These are phyloP conservation scores for Fusarium mangiferae DNA, from an alignment of 2,329 filamentous ascomycete genomes.

Conservation along the genomic window DNA sequence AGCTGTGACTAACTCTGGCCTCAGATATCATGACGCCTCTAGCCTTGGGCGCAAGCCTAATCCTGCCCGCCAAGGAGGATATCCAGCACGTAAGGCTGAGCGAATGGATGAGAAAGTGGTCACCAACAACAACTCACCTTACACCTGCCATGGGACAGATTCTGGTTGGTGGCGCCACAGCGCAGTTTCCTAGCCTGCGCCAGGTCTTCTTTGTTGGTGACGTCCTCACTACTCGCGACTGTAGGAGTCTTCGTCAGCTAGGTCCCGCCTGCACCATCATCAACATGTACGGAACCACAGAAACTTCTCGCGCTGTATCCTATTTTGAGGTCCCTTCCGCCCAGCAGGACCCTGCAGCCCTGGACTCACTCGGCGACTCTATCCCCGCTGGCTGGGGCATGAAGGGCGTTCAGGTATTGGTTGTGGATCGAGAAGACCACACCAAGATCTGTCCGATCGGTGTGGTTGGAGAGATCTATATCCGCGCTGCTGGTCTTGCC, in stretches of 20 bases:
- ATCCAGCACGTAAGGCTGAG: slow-evolving; percentile 82
- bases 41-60: slow-evolving; percentile 79
- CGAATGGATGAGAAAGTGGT: slow-evolving; percentile 85
- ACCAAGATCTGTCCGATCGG: slow-evolving; percentile 80
- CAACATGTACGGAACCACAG: slow-evolving; percentile 48
- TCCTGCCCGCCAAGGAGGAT: slow-evolving; percentile 83
- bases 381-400: slow-evolving; percentile 89
- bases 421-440: slow-evolving; percentile 76
- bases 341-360: slow-evolving; percentile 61
- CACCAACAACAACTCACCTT: slow-evolving; percentile 83
- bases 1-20: neutral
- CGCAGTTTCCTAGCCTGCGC: slow-evolving; percentile 73
- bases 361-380: slow-evolving; percentile 68
- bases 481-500: slow-evolving; percentile 84
- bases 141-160: slow-evolving; percentile 98
- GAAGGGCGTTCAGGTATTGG: slow-evolving; percentile 86
- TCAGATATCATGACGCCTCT: slow-evolving; percentile 87
- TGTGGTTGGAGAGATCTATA: slow-evolving; percentile 85
- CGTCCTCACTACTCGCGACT: slow-evolving; percentile 86
- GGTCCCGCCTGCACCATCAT: slow-evolving; percentile 54
- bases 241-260: slow-evolving; percentile 77
- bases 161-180: slow-evolving; percentile 82
- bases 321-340: slow-evolving; percentile 80
- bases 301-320: slow-evolving; percentile 71
- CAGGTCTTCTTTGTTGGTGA: slow-evolving; percentile 91